Conservation (phyloP, 2,329 filamentous ascomycete species). For the Cadophora sp. region DNA sequence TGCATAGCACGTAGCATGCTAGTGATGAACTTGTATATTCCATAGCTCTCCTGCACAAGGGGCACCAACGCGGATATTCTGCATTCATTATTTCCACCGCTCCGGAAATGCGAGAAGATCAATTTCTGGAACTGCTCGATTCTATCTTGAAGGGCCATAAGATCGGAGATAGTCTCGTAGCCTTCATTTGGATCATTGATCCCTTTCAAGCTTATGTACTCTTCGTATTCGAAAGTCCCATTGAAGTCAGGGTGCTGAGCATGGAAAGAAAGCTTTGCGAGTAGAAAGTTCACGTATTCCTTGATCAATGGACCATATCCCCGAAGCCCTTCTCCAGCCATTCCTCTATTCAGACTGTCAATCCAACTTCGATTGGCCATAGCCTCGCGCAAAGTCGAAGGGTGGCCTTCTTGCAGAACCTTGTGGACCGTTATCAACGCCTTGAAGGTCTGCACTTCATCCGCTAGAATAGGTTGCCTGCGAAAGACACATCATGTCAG, state of each 20-base stretch:
- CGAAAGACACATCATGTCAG: conserved; percentile 7
- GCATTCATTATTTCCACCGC: conserved; percentile 93
- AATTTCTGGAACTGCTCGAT: conserved; percentile 99
- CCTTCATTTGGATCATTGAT: conserved; percentile 99
- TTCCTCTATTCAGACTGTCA: conserved; percentile 86
- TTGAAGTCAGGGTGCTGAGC: conserved; percentile 98
- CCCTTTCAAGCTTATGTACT: conserved; percentile 96
- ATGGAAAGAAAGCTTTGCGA: conserved; percentile 96
- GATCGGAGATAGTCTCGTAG: conserved; percentile 93
- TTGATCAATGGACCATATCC: conserved; percentile 92
- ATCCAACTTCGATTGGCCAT: conserved; percentile 90
- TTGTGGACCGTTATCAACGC: conserved; percentile 97
- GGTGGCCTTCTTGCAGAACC: conserved; percentile 95
- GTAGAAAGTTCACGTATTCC: conserved; percentile 95
- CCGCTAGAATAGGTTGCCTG: conserved; percentile 95
- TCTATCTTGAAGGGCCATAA: conserved; percentile 97
- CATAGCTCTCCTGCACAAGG: conserved; percentile 96
- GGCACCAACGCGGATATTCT: conserved; percentile 93
- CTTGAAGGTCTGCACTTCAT: conserved; percentile 99
- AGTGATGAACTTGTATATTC: conserved; percentile 99
- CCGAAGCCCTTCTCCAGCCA: conserved; percentile 82
- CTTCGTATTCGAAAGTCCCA: conserved; percentile 97
- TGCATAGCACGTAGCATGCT: conserved; percentile 99
- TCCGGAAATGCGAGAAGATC: conserved; percentile 95
- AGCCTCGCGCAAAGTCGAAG: conserved; percentile 84